Base-by-base conservation (phyloP, 495 filamentous ascomycete genomes). In the Hypoxylon rickii region DNA sequence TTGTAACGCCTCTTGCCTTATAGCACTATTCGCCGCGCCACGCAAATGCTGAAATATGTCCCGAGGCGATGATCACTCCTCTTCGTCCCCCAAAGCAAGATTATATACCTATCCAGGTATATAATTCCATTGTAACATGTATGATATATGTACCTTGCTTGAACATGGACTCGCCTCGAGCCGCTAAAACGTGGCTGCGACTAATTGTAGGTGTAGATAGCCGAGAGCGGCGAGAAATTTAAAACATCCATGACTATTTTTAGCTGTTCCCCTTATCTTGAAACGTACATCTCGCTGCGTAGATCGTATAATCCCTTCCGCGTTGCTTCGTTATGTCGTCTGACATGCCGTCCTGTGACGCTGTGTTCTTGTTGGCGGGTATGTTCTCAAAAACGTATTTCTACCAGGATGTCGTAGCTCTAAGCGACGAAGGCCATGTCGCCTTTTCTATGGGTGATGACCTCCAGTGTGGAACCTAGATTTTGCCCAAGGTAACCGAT, bases 401-500 rank as follows among this genome's bases (percentile, higher is more conserved):
- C 17, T 2, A 12, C n/a, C 12, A 15, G 24, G 41, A 34, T 22
- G 58, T 46, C 41, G 16, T 51, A 60, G 10, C 16, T 34, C 38
- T 20, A 63, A 33, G 49, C n/a, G 36, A 63, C 24, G 24, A 57
- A 63, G 4, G 48, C 32, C 55, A 70, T 69, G 29, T 69, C 66
- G 7, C 71, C 65, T 51, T 67, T 72, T 42, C 70, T 65, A 50
- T 72, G 68, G 34, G 65, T 65, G 13, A 74, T 61, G 15, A 72
- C 62, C 51, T 69, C 67, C 17, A 72, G 58, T 0, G 67, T 71
- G 3, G 67, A 60, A 6, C 66, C 64, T 7, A 79, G 64, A 10
- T 56, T 75, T 26, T 75, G 72, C 8, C 70, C 70, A 31, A 77
- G 68, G 43, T 77, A 71, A 5, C 66, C 65, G 53, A 76, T 72